Evolutionary conservation across 768 basidiomycete genomes (phyloP).

Genomic region (Russula brevipes): DNA sequence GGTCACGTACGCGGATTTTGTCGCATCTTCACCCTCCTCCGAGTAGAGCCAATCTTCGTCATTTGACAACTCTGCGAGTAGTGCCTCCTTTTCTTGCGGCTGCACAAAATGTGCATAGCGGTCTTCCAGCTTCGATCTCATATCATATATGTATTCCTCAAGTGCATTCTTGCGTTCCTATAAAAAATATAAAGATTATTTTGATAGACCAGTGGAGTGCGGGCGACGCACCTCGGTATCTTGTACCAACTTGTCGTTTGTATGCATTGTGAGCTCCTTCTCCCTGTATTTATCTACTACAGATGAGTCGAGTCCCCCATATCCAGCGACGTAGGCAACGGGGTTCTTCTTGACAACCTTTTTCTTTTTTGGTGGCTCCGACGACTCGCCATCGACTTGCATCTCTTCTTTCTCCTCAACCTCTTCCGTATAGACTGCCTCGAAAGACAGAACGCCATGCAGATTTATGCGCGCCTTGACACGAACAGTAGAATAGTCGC

Average conservation of each 20-base stretch:
- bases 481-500: slow-evolving; percentile 78
- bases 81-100: slow-evolving; percentile 68
- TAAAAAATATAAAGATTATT: neutral
- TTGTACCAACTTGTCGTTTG: slow-evolving; percentile 90
- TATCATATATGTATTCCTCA: slow-evolving; percentile 98
- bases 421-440: slow-evolving; percentile 81
- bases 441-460: slow-evolving; percentile 85
- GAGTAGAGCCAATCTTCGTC: slow-evolving; percentile 97
- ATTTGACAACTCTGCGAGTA: slow-evolving; percentile 63
- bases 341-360: slow-evolving; percentile 79
- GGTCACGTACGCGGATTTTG: slow-evolving; percentile 88
- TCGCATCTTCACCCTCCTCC: slow-evolving; percentile 93
- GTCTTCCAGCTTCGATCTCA: slow-evolving; percentile 85
- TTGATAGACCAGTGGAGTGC: neutral
- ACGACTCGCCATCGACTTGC: slow-evolving; percentile 48
- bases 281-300: slow-evolving; percentile 65
- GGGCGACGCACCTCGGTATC: slow-evolving; percentile 80
- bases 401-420: slow-evolving; percentile 72
- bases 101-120: slow-evolving; percentile 75
- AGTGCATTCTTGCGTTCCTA: slow-evolving; percentile 98
- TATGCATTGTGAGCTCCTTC: slow-evolving; percentile 83
- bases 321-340: slow-evolving; percentile 62
- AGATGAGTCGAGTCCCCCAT: slow-evolving; percentile 58
- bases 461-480: slow-evolving; percentile 85
- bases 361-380: slow-evolving; percentile 72